A percentile compares a stretch with the other conserved stretches of the same genome.
Evolutionary conservation across 2,329 filamentous ascomycete genomes (phyloP).

Genomic region (Monosporascus sp.): DNA sequence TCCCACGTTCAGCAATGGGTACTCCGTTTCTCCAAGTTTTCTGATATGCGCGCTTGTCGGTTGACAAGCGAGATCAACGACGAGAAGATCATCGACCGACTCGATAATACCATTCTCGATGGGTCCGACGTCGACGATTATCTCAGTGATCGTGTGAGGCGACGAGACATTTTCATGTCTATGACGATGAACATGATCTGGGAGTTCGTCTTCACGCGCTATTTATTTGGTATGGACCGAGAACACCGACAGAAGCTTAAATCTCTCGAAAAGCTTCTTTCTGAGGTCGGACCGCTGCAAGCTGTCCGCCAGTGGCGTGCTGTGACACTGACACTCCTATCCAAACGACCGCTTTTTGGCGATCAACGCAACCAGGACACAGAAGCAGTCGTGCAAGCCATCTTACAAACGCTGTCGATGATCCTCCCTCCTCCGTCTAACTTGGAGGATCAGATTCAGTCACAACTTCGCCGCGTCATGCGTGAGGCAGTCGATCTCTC

Average conservation of each 20-base stretch:
- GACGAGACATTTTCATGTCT: constrained; percentile 95
- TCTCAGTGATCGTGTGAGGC: constrained; percentile 78
- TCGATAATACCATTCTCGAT: constrained; percentile 92
- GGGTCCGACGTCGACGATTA: constrained; percentile 88
- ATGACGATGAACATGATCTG: constrained; percentile 99
- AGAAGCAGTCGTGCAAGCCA: constrained; percentile 88
- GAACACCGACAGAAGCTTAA: constrained; percentile 98
- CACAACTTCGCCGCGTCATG: constrained; percentile 82
- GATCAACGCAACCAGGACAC: constrained; percentile 83
- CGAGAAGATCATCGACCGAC: constrained; percentile 86
- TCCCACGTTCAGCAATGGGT: constrained; percentile 98
- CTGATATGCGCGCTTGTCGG: constrained; percentile 83
- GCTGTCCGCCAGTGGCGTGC: constrained; percentile 98
- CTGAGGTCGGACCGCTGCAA: constrained; percentile 77
- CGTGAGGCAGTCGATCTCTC: constrained; percentile 83
- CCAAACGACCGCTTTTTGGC: constrained; percentile 72
- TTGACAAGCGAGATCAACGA: constrained; percentile 79
- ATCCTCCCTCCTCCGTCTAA: constrained; percentile 83
- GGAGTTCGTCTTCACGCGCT: constrained; percentile 97
- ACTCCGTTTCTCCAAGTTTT: constrained; percentile 94
- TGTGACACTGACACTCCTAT: constrained; percentile 84
- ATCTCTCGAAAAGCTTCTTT: constrained; percentile 83
- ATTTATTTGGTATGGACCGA: constrained; percentile 96
- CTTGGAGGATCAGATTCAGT: constrained; percentile 72
- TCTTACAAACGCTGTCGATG: constrained; percentile 76